phyloP scores from a whole-genome alignment of 345 rosid genomes.

The Citrus reticulata region DNA sequence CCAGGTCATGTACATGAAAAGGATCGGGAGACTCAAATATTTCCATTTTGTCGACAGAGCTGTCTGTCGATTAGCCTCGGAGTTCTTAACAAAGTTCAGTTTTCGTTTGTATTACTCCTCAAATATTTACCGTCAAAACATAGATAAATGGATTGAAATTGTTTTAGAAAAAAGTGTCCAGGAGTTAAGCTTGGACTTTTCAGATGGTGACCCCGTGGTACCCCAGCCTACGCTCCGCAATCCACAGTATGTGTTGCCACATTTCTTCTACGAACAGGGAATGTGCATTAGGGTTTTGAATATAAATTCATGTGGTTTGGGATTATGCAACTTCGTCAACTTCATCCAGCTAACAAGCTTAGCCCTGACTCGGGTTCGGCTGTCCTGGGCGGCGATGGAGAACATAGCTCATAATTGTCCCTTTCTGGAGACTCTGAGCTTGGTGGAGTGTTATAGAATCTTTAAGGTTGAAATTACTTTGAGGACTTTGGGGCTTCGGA shows the following conservation, averaged over 20 bases:
- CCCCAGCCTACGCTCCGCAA: background rate
- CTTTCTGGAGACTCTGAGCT: background rate
- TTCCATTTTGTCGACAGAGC: background rate
- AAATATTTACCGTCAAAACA: background rate
- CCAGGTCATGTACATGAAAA: background rate
- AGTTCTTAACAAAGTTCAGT: background rate
- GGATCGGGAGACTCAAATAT: background rate
- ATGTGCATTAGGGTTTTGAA: background rate
- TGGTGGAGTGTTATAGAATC: background rate
- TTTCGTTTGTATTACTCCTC: background rate
- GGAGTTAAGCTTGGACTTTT: background rate
- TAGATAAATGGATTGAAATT: slow-evolving; percentile 2
- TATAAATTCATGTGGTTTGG: background rate
- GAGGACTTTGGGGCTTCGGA: background rate
- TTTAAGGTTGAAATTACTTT: background rate
- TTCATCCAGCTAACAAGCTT: background rate
- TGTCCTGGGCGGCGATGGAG: background rate
- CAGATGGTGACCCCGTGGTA: background rate
- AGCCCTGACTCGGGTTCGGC: background rate
- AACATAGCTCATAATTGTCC: background rate
- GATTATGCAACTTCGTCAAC: background rate
- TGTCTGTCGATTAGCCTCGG: background rate
- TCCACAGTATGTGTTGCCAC: slow-evolving; percentile 2
- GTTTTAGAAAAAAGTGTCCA: background rate
- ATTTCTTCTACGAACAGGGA: background rate